Percentiles rank a stretch among this genome's conserved stretches.
Evolutionary conservation across 192 early-diverging fungal species (phyloP).

Genomic region (Blastocladiella britannica): DNA sequence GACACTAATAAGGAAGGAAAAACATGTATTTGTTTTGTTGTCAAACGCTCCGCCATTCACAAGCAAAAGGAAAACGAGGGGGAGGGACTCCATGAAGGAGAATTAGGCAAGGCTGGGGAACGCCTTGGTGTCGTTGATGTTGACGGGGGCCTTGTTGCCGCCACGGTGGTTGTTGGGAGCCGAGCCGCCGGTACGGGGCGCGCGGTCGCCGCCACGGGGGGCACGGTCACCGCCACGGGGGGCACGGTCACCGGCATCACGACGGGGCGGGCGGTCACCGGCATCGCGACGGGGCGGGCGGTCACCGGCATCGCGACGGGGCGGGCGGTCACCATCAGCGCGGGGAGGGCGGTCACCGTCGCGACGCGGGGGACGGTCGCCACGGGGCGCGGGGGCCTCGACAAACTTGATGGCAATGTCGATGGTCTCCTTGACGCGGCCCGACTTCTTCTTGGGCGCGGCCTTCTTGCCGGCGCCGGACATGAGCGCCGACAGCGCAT

Average conservation of each 20-base stretch:
- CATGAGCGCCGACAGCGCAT: constrained; percentile 40
- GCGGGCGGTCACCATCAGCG: not conserved
- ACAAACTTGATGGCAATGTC: constrained; percentile 65
- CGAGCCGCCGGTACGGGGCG: not conserved
- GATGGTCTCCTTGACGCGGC: constrained; percentile 48
- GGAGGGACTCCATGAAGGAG: too few relatives aligned
- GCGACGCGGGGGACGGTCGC: constrained; percentile 9
- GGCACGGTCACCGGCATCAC: not conserved
- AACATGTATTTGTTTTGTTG: too few relatives aligned
- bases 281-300: not conserved
- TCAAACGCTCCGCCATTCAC: too few relatives aligned
- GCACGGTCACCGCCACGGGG: not conserved
- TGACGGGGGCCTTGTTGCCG: not conserved
- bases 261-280: not conserved
- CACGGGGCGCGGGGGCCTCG: constrained; percentile 41
- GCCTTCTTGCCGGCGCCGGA: constrained; percentile 19
- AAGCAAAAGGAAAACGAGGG: too few relatives aligned
- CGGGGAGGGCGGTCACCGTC: not conserved
- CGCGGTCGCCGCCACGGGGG: not conserved
- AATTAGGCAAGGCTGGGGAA: not conserved
- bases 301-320: not conserved
- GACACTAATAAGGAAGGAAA: too few relatives aligned
- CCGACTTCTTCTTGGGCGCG: constrained; percentile 32
- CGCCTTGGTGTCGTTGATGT: not conserved
- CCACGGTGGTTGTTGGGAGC: not conserved